Evolutionary conservation across 2,329 filamentous ascomycete species (phyloP), one percentile per base, ranked within the genome.

Genomic region (Pochonia chlamydosporia): DNA sequence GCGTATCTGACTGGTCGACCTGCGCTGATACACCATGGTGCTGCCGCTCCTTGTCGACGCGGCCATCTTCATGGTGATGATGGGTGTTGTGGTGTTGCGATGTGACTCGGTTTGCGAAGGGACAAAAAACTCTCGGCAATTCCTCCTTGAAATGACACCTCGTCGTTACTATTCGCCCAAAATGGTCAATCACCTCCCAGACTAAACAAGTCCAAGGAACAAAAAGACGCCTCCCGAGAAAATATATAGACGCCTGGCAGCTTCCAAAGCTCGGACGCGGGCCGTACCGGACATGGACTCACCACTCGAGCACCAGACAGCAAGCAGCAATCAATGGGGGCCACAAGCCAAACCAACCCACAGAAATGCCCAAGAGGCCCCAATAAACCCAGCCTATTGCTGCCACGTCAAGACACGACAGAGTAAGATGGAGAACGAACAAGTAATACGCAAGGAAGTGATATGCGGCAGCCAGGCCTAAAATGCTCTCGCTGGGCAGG

Each of bases 1-100:
- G 59, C 78, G 76, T 4, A 81, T 63, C 53, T 70, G 66, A 43
- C 61, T 71, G 50, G 68, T 59, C 33, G 69, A 55, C 47, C 68
- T 68, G 37, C 70, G 69, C 49, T 70, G 65, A 61, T 73, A 70
- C 48, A 70, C 63, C 58, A 68, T 56, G 28, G 74, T 75, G 51
- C 61, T 64, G 36, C 66, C 65, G 52, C 50, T 69, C 25, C 48
- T 21, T 8, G 52, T 43, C 24, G 52, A 54, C 18, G 35, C 20
- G 6, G 41, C 31, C 5, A 33, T 45, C 31, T 43, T 46, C 44
- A 50, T 52, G 23, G 2, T 23, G 23, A 25, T 31, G 23, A 11
- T 26, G 31, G 13, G 43, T 20, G 21, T 28, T 21, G 33, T 37
- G 11, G 33, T n/a, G n/a, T n/a, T n/a, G n/a, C n/a, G n/a, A n/a